These are phyloP conservation scores for Asterophora parasitica DNA, from an alignment of 768 basidiomycete genomes.

Conservation along the genomic window DNA sequence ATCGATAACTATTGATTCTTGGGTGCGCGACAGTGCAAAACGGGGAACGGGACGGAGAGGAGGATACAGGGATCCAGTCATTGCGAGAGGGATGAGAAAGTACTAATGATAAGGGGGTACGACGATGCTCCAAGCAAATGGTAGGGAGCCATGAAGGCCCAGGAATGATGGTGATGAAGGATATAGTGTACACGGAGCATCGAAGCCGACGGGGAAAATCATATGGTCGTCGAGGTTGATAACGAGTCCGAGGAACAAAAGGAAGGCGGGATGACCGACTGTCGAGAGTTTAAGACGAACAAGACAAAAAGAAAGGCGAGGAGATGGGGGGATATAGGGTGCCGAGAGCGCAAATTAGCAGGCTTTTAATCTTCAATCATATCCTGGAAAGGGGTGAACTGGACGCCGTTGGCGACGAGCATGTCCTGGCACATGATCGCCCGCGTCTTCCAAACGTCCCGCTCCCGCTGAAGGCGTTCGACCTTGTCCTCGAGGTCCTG, in stretches of 20 bases:
- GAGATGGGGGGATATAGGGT: constrained; percentile 1
- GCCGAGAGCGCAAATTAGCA: constrained; percentile 10
- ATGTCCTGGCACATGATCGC: constrained; percentile 38
- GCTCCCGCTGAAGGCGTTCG: constrained; percentile 40
- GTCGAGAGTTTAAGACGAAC: background rate
- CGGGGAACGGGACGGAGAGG: background rate
- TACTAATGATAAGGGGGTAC: constrained; percentile 29
- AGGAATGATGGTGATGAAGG: constrained; percentile 25
- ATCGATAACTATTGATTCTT: no score
- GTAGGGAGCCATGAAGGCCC: constrained; percentile 18
- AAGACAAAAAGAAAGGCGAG: constrained; percentile 1
- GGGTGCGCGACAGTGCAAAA: background rate
- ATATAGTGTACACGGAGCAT: constrained; percentile 22
- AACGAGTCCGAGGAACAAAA: constrained; percentile 13
- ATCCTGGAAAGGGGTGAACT: constrained; percentile 32
- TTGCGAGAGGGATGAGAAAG: background rate
- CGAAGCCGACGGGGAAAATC: constrained; percentile 24
- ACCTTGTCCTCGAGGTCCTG: constrained; percentile 52
- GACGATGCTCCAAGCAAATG: constrained; percentile 55
- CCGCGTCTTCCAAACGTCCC: constrained; percentile 52
- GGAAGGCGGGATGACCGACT: background rate
- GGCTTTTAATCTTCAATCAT: constrained; percentile 23
- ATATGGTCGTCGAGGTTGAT: constrained; percentile 19
- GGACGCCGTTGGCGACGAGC: constrained; percentile 43
- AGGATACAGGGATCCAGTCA: background rate